These are phyloP conservation scores for Agaricus blazei DNA, from an alignment of 768 basidiomycete species.

Conservation along the genomic window DNA sequence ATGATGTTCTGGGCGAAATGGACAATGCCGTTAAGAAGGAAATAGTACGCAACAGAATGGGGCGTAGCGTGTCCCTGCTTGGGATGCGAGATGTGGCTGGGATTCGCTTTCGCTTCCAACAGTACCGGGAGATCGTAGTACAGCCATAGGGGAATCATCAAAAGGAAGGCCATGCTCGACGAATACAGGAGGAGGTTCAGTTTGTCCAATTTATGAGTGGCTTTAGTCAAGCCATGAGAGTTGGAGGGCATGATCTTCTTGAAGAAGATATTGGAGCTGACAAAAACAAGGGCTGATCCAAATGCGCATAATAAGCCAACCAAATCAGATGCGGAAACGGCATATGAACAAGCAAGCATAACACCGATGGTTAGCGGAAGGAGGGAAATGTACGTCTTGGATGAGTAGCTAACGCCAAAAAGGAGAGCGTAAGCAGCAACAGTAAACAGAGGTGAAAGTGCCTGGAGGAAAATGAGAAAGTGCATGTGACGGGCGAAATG, in stretches of 20 bases:
- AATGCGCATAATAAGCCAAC: constrained; percentile 93
- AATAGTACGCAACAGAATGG: constrained; percentile 73
- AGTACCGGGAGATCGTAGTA: constrained; percentile 81
- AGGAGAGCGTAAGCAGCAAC: constrained; percentile 92
- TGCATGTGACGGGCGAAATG: neutral
- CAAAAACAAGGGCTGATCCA: constrained; percentile 94
- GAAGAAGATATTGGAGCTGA: constrained; percentile 98
- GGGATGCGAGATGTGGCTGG: constrained; percentile 40
- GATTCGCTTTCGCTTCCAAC: constrained; percentile 37
- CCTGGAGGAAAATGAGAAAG: constrained; percentile 41
- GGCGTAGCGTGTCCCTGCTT: constrained; percentile 39
- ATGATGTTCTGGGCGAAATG: constrained; percentile 98
- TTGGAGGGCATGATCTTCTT: constrained; percentile 93
- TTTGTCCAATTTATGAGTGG: constrained; percentile 87
- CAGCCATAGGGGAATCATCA: constrained; percentile 96
- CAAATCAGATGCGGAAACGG: constrained; percentile 81
- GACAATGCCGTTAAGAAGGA: constrained; percentile 91
- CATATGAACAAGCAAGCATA: constrained; percentile 95
- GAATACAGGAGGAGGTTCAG: constrained; percentile 95
- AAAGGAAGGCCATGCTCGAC: constrained; percentile 85
- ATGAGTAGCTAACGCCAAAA: constrained; percentile 91
- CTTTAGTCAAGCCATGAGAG: constrained; percentile 30
- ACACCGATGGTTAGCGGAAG: constrained; percentile 95
- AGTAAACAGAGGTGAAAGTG: constrained; percentile 94
- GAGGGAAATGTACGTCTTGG: constrained; percentile 87